Evolutionary conservation across 1,139 yeast species (phyloP), one percentile per base, ranked within the genome.

Genomic region (Scheffersomyces parashehatae): DNA sequence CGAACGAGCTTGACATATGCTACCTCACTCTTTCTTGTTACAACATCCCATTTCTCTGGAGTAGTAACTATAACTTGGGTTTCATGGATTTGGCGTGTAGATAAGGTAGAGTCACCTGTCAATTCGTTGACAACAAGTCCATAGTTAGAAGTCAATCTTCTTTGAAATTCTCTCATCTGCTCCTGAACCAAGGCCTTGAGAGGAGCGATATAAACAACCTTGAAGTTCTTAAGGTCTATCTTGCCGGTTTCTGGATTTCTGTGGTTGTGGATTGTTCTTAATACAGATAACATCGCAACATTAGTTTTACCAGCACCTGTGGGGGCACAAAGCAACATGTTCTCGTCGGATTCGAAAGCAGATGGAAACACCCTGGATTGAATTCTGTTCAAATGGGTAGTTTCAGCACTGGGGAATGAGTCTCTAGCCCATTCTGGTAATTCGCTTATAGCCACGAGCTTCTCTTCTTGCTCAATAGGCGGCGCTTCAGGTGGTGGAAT

Each of bases 281-380:
- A 68, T 5, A 88, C 77, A 0, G 97, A 72, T 44, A 93, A 67
- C 81, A 93, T 77, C 0, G 99, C 99, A 29, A 91, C 96, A 62
- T 93, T 93, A 11, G 99, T 93, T 62, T 93, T 93, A 69, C 99
- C 99, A 3, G 97, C 97, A 67, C 99, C 99, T 0, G 99, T 93
- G 3, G 99, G 99, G 0, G 99, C 98, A 76, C 98, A 91, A 53
- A 93, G 70, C 15, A 93, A 69, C 39, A 93, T 61, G 54, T 91
- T 93, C 13, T 78, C 78, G 56, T 88, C 95, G 1, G 79, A 66
- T 8, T 76, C 63, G 54, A 91, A 88, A 0, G 96, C 97, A 31
- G 70, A 64, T 1, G 96, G 95, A 53, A 69, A 89, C 0, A 91
- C 90, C 51, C 79, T 81, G 2, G 96, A 87, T 64, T 95, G 99